Evolutionary conservation across 805 yeast species (phyloP).

Genomic region (Sugiyamaella smithiae): DNA sequence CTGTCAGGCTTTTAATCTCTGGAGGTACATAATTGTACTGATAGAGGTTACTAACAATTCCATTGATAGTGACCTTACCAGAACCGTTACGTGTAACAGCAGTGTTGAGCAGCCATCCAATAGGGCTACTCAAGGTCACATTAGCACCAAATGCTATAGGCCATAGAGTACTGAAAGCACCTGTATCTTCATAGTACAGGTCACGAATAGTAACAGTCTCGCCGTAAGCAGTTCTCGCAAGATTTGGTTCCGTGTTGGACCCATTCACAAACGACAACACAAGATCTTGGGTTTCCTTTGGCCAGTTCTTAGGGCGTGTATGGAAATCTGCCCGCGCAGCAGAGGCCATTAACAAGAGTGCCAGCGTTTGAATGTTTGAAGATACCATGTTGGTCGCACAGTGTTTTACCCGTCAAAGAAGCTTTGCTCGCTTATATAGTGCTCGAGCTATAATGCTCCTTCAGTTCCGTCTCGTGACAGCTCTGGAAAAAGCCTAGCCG

Average conservation of each 20-base stretch:
- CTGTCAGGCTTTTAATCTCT: not conserved
- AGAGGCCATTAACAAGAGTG: not conserved
- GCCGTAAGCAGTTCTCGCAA: not conserved
- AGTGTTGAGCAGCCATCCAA: slow-evolving; percentile 12
- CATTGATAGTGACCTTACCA: slow-evolving; percentile 8
- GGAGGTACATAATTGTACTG: slow-evolving; percentile 5
- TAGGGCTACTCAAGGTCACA: slow-evolving; percentile 7
- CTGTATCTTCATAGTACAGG: slow-evolving; percentile 8
- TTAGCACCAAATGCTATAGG: slow-evolving; percentile 11
- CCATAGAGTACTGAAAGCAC: slow-evolving; percentile 9
- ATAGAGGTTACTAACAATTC: slow-evolving; percentile 6
- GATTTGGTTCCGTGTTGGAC: not conserved
- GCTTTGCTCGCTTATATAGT: not conserved
- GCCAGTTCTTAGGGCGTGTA: slow-evolving; percentile 9
- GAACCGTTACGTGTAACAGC: slow-evolving; percentile 7
- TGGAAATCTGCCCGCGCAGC: slow-evolving; percentile 3
- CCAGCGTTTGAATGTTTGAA: not conserved
- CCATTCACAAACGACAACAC: slow-evolving; percentile 5
- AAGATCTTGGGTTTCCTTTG: slow-evolving; percentile 4
- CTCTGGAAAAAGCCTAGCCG: not conserved
- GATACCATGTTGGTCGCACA: not conserved
- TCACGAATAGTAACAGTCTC: slow-evolving; percentile 4
- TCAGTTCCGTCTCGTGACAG: not conserved
- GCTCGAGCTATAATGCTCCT: not conserved
- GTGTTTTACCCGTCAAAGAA: no score